A percentile compares a stretch with the other conserved stretches of the same genome.
These are phyloP conservation scores for Dendrobium catenatum DNA, from an alignment of 106 monocot species.

Conservation along the genomic window DNA sequence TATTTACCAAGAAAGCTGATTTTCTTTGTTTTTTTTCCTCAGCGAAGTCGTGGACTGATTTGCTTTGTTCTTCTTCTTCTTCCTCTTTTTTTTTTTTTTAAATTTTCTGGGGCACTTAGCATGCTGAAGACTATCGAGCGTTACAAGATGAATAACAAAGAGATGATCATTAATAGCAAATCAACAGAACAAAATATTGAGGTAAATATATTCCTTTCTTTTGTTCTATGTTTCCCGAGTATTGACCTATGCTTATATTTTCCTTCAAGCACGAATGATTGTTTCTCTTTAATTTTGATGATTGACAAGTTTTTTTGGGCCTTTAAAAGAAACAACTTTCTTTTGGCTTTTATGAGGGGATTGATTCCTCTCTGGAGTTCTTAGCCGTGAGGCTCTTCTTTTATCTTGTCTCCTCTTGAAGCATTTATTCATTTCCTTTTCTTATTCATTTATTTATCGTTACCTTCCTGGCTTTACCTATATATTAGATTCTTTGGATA, in stretches of 20 bases:
- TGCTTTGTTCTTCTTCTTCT: neutral
- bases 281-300: neutral
- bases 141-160: slow-evolving; percentile 28
- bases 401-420: too few species aligned
- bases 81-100: neutral
- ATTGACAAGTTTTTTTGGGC: neutral
- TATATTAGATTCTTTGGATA: too few species aligned
- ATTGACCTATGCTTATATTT: neutral
- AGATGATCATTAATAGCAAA: slow-evolving; percentile 2
- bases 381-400: too few species aligned
- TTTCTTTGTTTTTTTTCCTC: neutral
- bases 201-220: slow-evolving; percentile 14
- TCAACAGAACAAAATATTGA: slow-evolving; percentile 25
- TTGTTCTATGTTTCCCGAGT: neutral
- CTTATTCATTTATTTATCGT: too few species aligned
- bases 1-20: too few species aligned
- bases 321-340: neutral
- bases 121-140: slow-evolving; percentile 44
- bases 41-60: neutral
- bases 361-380: too few species aligned
- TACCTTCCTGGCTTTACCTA: too few species aligned
- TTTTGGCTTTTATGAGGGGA: too few species aligned
- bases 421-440: too few species aligned
- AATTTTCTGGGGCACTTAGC: slow-evolving; percentile 12
- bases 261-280: neutral